Percentiles rank a stretch among this genome's conserved stretches.
These are phyloP conservation scores for Aureobasidium leucospermi DNA, from an alignment of 2,329 filamentous ascomycete genomes.

Conservation along the genomic window DNA sequence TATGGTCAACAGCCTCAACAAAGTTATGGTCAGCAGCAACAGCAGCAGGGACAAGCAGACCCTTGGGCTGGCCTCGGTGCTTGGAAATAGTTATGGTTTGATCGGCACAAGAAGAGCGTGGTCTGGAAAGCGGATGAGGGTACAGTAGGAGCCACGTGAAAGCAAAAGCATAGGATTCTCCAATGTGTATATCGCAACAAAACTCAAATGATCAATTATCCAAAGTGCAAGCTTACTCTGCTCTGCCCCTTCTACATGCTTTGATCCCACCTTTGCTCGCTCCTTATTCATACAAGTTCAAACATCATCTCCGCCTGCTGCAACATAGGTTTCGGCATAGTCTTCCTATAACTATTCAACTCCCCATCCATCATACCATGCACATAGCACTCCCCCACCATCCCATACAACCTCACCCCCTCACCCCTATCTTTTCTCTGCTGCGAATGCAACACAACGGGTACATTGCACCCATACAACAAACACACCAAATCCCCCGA, in stretches of 20 bases:
- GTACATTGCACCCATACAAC: conserved; percentile 8
- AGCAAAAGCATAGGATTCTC: no score
- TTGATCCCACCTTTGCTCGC: no score
- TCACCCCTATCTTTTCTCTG: not conserved
- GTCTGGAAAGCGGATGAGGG: not conserved
- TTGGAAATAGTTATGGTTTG: conserved; percentile 49
- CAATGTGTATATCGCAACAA: no score
- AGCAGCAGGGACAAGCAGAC: conserved; percentile 40
- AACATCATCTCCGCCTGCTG: not conserved
- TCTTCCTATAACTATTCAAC: conserved; percentile 2
- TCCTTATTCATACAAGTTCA: not conserved
- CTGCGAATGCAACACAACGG: not conserved
- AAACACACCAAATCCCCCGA: conserved; percentile 1
- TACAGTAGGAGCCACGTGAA: no score
- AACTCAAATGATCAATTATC: no score
- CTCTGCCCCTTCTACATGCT: no score
- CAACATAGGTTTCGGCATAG: not conserved
- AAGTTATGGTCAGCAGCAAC: conserved; percentile 33
- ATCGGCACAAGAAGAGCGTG: not conserved
- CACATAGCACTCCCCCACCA: conserved; percentile 25
- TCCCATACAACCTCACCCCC: not conserved
- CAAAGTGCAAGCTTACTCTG: no score
- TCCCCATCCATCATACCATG: conserved; percentile 29
- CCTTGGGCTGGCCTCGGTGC: conserved; percentile 65
- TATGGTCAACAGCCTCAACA: conserved; percentile 32